Evolutionary conservation across 306 rosid species (phyloP).

Genomic region (Potentilla sterilis): DNA sequence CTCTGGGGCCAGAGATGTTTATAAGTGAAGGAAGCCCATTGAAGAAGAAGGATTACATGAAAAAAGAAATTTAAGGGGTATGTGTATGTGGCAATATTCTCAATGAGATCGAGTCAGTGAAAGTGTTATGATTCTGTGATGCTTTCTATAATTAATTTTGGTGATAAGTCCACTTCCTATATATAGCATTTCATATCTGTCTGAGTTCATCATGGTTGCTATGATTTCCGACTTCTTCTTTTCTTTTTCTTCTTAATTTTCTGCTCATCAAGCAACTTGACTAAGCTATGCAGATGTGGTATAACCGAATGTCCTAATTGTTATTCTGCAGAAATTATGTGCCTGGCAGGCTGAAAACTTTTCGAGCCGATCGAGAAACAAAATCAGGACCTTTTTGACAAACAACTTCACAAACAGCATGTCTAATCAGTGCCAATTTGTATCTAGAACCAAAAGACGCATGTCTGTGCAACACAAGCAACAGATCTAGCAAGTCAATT

Average conservation of each 20-base stretch:
- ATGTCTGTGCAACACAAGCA: conserved; percentile 51
- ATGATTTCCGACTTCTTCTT: background rate
- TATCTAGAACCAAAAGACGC: conserved; percentile 32
- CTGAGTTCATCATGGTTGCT: background rate
- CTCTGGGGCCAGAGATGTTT: conserved; percentile 29
- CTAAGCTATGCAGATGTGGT: background rate
- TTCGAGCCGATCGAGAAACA: background rate
- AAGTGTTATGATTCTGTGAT: conserved; percentile 4
- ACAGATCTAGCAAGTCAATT: conserved; percentile 49
- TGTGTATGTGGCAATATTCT: conserved; percentile 27
- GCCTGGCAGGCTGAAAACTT: background rate
- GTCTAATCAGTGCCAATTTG: conserved; percentile 24
- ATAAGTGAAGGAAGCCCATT: conserved; percentile 31
- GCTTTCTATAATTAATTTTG: conserved; percentile 16
- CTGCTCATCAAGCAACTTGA: background rate
- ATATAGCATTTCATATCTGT: conserved; percentile 8
- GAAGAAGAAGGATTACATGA: conserved; percentile 26
- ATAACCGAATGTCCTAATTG: background rate
- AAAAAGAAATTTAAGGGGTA: conserved; percentile 25
- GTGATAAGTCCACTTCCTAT: conserved; percentile 20
- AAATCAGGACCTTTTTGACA: conserved; percentile 47
- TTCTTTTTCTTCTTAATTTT: background rate
- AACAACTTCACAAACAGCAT: conserved; percentile 28
- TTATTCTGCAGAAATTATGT: background rate
- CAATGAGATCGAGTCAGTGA: background rate